Evolutionary conservation across 306 rosid genomes (phyloP), one percentile per base, ranked within the genome.

Genomic region (Ammopiptanthus mongolicus): DNA sequence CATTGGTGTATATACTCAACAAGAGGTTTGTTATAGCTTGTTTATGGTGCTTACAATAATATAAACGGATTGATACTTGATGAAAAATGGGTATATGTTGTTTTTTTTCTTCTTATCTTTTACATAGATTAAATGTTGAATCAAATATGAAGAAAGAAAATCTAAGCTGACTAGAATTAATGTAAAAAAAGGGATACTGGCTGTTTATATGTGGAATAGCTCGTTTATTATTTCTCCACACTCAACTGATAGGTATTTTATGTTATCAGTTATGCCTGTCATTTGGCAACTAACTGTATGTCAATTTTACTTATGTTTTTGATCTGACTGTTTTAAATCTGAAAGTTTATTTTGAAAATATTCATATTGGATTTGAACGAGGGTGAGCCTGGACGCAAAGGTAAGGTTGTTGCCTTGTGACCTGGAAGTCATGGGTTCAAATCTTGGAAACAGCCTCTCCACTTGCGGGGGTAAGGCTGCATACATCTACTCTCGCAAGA

Each of bases 1-100:
- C 79, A 82, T 96, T 70, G 99, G 99, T 18, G 97, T 89, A 48
- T 80, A 84, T 80, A 80, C 80, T 87, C 99, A 92, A 80, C 93
- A 87, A 85, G 96, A 92, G 99, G 99, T 90, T 80, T 70, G 95
- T 77, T 55, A 58, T 61, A 69, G 19, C 44, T 44, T 84, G 62
- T 46, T 69, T 73, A 61, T 52, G 56, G 46, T 59, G 47, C 19
- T 65, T 71, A 21, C 61, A 55, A 65, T 23, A 56, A 46, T 76
- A 63, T 28, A 65, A 77, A 71, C 25, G n/a, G 47, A 41, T 42
- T 50, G 70, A 78, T 29, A 46, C 47, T 67, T 56, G 39, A 58
- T 69, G 18, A 37, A 39, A 69, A 65, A 28, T 34, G 53, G 73
- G 69, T 22, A 39, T 29, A 70, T 29, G 7, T 29, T 33, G 21